phyloP scores from a whole-genome alignment of 192 early-diverging fungal species.

The Coemansia sp. region DNA sequence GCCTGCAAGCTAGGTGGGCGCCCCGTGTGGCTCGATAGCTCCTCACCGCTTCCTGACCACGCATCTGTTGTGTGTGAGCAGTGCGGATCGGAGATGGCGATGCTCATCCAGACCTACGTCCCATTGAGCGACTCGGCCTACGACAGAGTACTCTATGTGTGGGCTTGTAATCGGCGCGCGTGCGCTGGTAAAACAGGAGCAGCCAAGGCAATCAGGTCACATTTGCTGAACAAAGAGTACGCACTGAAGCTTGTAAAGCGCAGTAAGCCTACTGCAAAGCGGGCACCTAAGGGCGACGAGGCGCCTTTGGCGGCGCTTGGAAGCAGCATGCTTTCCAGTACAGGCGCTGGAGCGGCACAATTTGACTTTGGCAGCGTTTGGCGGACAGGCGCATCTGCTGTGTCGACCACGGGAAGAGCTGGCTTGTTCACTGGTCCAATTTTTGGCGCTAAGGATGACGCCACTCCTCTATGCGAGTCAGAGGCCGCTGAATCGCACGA shows the following conservation, averaged over 20 bases:
- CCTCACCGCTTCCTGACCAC: conserved; percentile 23
- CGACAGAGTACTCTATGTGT: conserved; percentile 78
- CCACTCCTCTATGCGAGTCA: background rate
- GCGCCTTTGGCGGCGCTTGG: background rate
- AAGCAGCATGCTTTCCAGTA: background rate
- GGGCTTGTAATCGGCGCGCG: conserved; percentile 74
- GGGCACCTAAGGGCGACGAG: background rate
- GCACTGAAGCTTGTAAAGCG: conserved; percentile 57
- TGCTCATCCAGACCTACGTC: conserved; percentile 74
- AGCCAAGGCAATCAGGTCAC: conserved; percentile 63
- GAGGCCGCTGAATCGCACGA: background rate
- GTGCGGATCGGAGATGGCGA: conserved; percentile 64
- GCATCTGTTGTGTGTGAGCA: conserved; percentile 50
- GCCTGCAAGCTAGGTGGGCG: conserved; percentile 36
- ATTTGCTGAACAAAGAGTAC: conserved; percentile 66
- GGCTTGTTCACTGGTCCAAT: conserved; percentile 26
- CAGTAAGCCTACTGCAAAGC: conserved; percentile 14
- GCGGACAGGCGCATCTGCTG: conserved; percentile 4
- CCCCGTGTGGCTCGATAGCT: conserved; percentile 40
- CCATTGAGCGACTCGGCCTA: conserved; percentile 69
- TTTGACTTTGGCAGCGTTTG: conserved; percentile 54
- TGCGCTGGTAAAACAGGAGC: conserved; percentile 70
- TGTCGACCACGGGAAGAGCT: background rate
- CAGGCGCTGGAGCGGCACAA: background rate
- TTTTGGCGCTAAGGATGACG: conserved; percentile 16